A percentile compares a stretch with the other conserved stretches of the same genome.
phyloP scores from a whole-genome alignment of 202 grass and related monocot species.

The Zoysia matrella region DNA sequence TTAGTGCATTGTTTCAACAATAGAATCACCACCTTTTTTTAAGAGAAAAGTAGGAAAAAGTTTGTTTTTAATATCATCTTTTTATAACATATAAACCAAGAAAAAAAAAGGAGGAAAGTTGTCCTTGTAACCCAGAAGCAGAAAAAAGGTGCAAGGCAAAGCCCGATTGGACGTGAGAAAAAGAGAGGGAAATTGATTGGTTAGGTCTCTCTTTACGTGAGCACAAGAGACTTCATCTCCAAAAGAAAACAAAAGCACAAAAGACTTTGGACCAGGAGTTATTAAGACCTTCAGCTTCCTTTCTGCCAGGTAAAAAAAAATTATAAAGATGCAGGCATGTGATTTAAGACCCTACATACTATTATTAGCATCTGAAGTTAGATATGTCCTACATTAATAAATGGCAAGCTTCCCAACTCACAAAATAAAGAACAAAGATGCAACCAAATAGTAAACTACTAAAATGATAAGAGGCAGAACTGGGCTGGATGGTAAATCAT shows the following conservation, averaged over 20 bases:
- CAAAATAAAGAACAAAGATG: neutral
- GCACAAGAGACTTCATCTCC: neutral
- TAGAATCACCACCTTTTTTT: neutral
- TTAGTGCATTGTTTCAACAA: slow-evolving; percentile 24
- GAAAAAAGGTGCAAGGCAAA: neutral
- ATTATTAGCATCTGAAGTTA: slow-evolving; percentile 33
- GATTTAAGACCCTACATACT: neutral
- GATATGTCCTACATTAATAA: neutral
- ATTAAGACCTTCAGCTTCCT: slow-evolving; percentile 30
- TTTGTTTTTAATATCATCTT: neutral
- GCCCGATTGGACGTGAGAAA: neutral
- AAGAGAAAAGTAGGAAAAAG: neutral
- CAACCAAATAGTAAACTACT: slow-evolving; percentile 20
- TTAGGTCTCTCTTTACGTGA: neutral
- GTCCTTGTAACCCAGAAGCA: slow-evolving; percentile 9
- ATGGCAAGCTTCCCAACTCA: slow-evolving; percentile 35
- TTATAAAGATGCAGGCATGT: neutral
- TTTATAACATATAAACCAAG: neutral
- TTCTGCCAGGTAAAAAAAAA: too few relatives aligned
- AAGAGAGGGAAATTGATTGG: neutral
- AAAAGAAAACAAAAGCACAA: neutral
- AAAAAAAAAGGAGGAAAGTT: slow-evolving; percentile 11
- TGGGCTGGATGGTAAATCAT: slow-evolving; percentile 10
- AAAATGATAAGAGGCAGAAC: slow-evolving; percentile 5
- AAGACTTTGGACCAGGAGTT: slow-evolving; percentile 15